Evolutionary conservation across 1,139 yeast species (phyloP), one percentile per base, ranked within the genome.

Genomic region (Hansenula sp.): DNA sequence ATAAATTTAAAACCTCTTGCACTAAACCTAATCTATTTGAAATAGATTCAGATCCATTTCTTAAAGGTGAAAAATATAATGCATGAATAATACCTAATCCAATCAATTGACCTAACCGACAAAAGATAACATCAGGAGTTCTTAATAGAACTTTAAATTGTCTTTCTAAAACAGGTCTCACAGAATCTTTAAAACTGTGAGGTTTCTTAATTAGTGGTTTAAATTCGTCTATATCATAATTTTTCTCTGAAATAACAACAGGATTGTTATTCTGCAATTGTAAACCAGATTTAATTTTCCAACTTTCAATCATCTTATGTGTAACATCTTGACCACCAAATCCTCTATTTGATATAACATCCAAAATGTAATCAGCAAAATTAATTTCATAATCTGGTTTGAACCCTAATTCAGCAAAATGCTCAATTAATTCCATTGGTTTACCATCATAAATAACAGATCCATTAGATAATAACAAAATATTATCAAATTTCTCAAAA

Each of bases 1-100:
- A 88, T 41, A 88, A 62, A 25, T 89, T 80, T 19, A 84, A 70
- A 4, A 83, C 75, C 58, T 86, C 89, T 62, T 88, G 96, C 8
- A 84, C 74, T 41, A 87, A 66, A 4, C 96, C 96, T 17, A 89
- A 66, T 50, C 95, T 69, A 60, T 87, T 79, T 34, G 68, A 68
- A 27, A 86, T 72, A 29, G 94, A 86, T 12, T 76, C 72, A 47
- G 74, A 76, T 37, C 72, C 68, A 49, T 80, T 69, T 47, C 71
- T 76, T 44, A 88, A 63, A 4, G 95, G 93, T 0, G 96, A 74
- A 67, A 81, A 86, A 58, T 73, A 88, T 36, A 89, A 65, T 0
- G 93, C 78, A 44, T 82, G 76, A 10, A 88, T 73, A 21, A 83
- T 68, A 2, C 83, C 90, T 48, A 86, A 67, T 10, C 85, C 80